Conservation (phyloP, 2,329 filamentous ascomycete species). For the Botrytis fabae region DNA sequence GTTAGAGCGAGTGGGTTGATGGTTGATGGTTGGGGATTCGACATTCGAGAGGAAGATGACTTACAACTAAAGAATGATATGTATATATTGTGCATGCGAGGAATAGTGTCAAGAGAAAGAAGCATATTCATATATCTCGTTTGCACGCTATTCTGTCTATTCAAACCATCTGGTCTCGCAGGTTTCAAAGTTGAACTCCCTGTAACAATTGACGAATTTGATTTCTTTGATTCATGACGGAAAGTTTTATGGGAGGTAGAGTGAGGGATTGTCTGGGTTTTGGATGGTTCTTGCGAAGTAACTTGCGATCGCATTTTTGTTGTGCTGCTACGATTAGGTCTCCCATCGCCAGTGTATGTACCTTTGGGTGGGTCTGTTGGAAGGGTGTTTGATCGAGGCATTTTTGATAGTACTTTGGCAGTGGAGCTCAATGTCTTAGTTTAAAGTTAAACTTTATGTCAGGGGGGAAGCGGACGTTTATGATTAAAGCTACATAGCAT, state of each 20-base stretch:
- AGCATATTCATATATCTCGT: slow-evolving; percentile 39
- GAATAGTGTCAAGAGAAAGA: slow-evolving; percentile 37
- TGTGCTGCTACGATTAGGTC: not conserved
- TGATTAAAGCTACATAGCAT: not conserved
- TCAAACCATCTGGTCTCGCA: slow-evolving; percentile 9
- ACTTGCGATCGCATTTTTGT: not conserved
- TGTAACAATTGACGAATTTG: not conserved
- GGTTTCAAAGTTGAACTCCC: not conserved
- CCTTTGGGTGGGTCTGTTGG: slow-evolving; percentile 24
- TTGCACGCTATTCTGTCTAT: slow-evolving; percentile 33
- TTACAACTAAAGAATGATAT: slow-evolving; percentile 37
- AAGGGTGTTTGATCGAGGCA: slow-evolving; percentile 29
- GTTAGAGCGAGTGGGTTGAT: not conserved
- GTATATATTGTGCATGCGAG: slow-evolving; percentile 37
- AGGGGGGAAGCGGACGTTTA: not conserved
- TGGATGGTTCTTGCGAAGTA: not conserved
- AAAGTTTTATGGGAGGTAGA: not conserved
- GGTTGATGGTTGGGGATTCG: not conserved
- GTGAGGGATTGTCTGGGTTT: not conserved
- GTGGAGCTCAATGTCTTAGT: slow-evolving; percentile 4
- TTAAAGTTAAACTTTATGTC: not conserved
- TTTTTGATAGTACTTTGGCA: slow-evolving; percentile 3
- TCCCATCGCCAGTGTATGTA: slow-evolving; percentile 24
- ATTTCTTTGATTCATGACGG: not conserved
- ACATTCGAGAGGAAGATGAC: not conserved